Evolutionary conservation across 2,329 filamentous ascomycete genomes (phyloP), one percentile per base, ranked within the genome.

Genomic region (Cladosporium sp.): DNA sequence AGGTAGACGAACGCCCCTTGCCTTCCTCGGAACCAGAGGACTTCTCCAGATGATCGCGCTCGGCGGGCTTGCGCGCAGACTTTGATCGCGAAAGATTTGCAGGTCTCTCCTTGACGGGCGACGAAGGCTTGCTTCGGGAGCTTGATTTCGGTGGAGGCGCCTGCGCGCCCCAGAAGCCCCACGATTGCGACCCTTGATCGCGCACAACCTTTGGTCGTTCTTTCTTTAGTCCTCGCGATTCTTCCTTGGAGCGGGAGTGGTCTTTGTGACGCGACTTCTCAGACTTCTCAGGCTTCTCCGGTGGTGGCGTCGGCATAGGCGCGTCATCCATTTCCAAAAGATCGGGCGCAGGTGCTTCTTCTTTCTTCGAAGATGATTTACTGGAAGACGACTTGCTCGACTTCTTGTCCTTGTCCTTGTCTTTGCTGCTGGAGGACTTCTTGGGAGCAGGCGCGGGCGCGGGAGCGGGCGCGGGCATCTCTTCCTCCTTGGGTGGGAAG

Each of bases 191-290:
- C 30, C 76, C 77, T 52, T 79, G 77, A 32, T 86, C 84, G 51
- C 88, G 86, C 58, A 82, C 86, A 55, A 90, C 80, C 62, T 85
- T 88, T 22, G 85, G 73, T 12, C 89, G 85, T 55, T 94, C 87
- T 65, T 86, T 94, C 69, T 82, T 88, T 3, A 76, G 76, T 4
- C 74, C 65, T 13, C 13, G 29, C 53, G 76, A 70, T 43, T 83
- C 80, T 13, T 79, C 63, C 40, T 67, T 66, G 16, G 35, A 43
- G 36, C 38, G 40, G 7, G 36, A 38, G 19, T 39, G 36, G 13
- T 48, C 36, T 13, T 40, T 33, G 35, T 18, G 32, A 35, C 39
- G 39, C 32, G 39, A 39, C 36, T 38, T 64, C 9, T 27, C 22
- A 39, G 56, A 15, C 36, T 43, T 43, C 50, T 40, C 47, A 61